Base-by-base conservation (phyloP, 148 eudicot genomes). In the Vaccinium myrtillus region DNA sequence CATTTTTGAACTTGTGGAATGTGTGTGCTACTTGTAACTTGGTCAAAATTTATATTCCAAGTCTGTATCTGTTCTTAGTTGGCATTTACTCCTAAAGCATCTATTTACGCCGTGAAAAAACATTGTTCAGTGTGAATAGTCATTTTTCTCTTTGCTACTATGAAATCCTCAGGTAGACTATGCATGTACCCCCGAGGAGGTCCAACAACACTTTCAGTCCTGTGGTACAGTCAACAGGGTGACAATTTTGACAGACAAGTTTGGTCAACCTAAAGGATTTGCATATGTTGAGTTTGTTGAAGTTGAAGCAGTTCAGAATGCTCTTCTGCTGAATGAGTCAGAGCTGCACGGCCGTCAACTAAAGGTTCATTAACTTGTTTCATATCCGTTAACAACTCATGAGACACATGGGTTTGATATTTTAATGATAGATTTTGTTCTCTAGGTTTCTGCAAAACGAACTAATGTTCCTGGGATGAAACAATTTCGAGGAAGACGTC, bases 391-490 rank as follows among this genome's bases (percentile, higher is more conserved):
- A 25, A 59, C 56, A 32, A 23, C 46, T 82, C 71, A 59, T 69
- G 74, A 27, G 48, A 81, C 43, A 54, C 32, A 21, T 11, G 58
- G 2, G 13, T 25, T 54, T 86, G 58, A 79, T 46, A 49, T 14
- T 21, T 18, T 36, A 12, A 8, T 75, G 39, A 73, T 39, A 48
- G 77, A 3, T 21, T 21, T 23, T n/a, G 48, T 70, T 81, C 32
- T 83, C 5, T 77, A 94, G 97, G 95, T 94, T 15, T 91, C 93
- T 46, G 92, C 93, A 63, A 94, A 94, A 86, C 84, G 95, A 87
- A 94, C 95, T 55, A 94, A 94, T 21, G 90, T 94, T 85, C 97
- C 97, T 49, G 97, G 95, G 30, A 83, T 92, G 95, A 94, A 92
- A 78, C 94, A 91, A 61, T 94, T 75, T 75, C 88, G 95, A 82